Conservation (phyloP, 495 filamentous ascomycete species). For the Rusavskia elegans region DNA sequence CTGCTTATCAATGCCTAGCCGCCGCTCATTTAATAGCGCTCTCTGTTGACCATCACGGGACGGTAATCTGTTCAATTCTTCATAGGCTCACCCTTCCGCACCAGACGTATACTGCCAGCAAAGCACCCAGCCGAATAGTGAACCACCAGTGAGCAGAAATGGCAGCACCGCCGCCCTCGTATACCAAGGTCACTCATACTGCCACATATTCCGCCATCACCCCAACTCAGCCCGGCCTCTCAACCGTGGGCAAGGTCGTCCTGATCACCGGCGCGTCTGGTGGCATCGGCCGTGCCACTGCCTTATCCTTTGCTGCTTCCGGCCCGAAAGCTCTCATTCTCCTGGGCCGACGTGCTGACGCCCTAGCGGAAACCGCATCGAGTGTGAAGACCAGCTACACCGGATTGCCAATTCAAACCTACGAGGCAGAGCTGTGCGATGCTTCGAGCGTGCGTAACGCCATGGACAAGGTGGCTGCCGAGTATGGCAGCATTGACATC, state of each 20-base stretch:
- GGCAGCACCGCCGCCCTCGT: no score
- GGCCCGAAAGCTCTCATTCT: conserved; percentile 24
- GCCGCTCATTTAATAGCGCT: no score
- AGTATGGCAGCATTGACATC: conserved; percentile 18
- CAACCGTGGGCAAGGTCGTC: conserved; percentile 26
- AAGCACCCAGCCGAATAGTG: not conserved
- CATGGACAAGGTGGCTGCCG: conserved; percentile 7
- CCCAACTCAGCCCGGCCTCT: conserved; percentile 24
- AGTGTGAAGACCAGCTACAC: conserved; percentile 5
- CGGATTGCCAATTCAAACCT: conserved; percentile 8
- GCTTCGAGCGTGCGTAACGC: conserved; percentile 1
- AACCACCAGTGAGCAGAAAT: not conserved
- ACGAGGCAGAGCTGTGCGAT: conserved; percentile 11
- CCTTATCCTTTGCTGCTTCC: conserved; percentile 26
- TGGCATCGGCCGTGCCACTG: conserved; percentile 28
- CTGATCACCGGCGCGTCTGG: conserved; percentile 24
- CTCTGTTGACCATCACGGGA: no score
- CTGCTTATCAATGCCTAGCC: no score
- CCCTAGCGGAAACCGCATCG: conserved; percentile 3
- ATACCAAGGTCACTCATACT: conserved; percentile 11
- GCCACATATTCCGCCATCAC: conserved; percentile 27
- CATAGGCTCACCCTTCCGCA: no score
- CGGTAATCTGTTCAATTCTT: no score
- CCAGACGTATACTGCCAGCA: no score
- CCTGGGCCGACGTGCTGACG: conserved; percentile 16